phyloP scores from a whole-genome alignment of 345 rosid genomes.

The Fremontodendron californicum region DNA sequence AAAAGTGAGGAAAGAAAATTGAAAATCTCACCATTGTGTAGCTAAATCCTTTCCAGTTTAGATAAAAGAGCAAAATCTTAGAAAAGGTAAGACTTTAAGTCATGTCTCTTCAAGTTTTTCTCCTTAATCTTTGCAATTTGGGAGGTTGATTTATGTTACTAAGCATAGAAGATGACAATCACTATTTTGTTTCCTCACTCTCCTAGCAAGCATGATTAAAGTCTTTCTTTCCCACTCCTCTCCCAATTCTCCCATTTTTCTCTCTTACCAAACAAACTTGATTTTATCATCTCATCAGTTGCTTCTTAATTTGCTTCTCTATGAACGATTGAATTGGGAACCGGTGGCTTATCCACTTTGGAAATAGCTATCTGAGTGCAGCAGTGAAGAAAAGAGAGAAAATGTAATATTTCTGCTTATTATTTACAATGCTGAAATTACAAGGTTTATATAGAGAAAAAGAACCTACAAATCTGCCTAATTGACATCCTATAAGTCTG shows the following conservation, averaged over 20 bases:
- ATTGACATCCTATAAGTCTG: too few species aligned
- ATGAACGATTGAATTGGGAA: neutral
- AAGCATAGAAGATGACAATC: neutral
- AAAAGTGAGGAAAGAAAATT: neutral
- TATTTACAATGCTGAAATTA: too few species aligned
- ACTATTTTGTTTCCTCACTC: neutral
- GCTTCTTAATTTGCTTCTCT: neutral
- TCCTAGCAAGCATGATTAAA: neutral
- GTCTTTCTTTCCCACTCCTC: neutral
- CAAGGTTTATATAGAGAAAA: too few species aligned
- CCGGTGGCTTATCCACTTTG: neutral
- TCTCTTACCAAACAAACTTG: neutral
- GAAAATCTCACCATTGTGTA: neutral
- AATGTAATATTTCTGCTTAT: too few species aligned
- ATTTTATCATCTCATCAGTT: neutral
- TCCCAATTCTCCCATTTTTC: neutral
- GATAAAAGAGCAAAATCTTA: neutral
- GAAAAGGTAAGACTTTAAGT: neutral
- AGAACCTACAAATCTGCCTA: too few species aligned
- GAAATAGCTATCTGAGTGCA: too few species aligned
- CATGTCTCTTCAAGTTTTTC: neutral
- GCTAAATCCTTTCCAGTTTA: neutral
- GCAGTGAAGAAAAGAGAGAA: too few species aligned
- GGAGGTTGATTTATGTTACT: neutral
- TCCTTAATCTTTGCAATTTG: neutral